These are phyloP conservation scores for Colletotrichum truncatum DNA, from an alignment of 2,329 filamentous ascomycete genomes.

Conservation along the genomic window DNA sequence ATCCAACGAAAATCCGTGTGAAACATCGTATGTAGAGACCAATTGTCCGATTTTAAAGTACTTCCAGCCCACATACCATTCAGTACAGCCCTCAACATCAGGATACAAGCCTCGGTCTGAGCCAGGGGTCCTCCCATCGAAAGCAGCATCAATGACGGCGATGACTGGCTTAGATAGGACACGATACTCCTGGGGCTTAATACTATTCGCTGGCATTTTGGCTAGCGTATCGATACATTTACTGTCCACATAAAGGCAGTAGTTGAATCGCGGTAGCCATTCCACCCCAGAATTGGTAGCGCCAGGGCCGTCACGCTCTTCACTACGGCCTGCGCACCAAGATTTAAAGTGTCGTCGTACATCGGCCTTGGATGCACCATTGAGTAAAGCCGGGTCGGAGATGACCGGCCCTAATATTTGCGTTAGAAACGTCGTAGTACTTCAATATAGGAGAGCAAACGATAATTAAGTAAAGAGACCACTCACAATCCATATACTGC, in stretches of 20 bases:
- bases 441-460: neutral
- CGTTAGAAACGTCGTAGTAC: neutral
- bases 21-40: neutral
- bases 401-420: constrained; percentile 1
- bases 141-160: neutral
- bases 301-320: neutral
- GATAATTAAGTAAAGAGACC: too few relatives aligned
- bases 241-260: neutral
- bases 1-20: neutral
- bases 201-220: neutral
- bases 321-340: neutral
- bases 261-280: neutral
- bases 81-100: neutral
- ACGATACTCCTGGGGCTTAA: neutral
- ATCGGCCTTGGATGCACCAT: constrained; percentile 10
- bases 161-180: neutral
- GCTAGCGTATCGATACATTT: constrained; percentile 1
- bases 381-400: constrained; percentile 5
- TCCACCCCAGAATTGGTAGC: neutral
- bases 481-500: constrained; percentile 8
- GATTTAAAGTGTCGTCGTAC: neutral
- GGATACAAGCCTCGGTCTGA: neutral
- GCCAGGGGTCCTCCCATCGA: neutral
- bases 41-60: neutral
- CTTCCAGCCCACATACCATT: neutral